Evolutionary conservation across 768 basidiomycete species (phyloP), one percentile per base, ranked within the genome.

Genomic region (Infundibulicybe gibba): DNA sequence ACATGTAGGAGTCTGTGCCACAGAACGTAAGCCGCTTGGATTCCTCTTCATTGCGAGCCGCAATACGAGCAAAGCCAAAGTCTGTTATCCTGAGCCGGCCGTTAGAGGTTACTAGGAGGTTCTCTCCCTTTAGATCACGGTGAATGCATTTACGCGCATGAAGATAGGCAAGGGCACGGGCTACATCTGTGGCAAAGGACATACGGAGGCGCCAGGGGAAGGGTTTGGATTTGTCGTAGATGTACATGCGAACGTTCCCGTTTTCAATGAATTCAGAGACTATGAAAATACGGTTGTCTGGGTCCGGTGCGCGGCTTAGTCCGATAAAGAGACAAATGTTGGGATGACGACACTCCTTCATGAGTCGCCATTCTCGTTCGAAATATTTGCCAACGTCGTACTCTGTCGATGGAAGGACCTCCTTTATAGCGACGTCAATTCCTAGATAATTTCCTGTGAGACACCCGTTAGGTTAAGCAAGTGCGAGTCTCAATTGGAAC

Each of bases 331-430:
- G 81, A 33, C 94, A 93, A 52, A 97, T 90, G 59, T 94, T 93
- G 8, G 91, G 90, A 66, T 93, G 94, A 45, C 93, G 76, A 35
- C 88, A 87, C 71, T 93, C 90, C 76, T 93, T 92, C 93, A 97
- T 97, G 25, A 98, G 80, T 25, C 90, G 79, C 91, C 94, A 97
- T 75, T 99, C 95, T n/a, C 95, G 80, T 60, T 95, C 91, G 63
- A 98, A 95, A 71, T 99, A 98, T 67, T 99, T 99, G 56, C 85
- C 79, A 32, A 97, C 93, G 57, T 97, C 92, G 66, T 97, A 97
- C 48, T 89, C 90, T 5, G 69, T 87, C 16, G 89, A 93, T 0
- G 92, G 92, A 6, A 97, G 74, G 3, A 98, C 93, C 68, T 98
- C 94, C 65, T 97, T 97, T 66, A 97, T 91, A 31, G 94, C 94